phyloP scores from a whole-genome alignment of 176 grass and related monocot species.

The Cocos nucifera region DNA sequence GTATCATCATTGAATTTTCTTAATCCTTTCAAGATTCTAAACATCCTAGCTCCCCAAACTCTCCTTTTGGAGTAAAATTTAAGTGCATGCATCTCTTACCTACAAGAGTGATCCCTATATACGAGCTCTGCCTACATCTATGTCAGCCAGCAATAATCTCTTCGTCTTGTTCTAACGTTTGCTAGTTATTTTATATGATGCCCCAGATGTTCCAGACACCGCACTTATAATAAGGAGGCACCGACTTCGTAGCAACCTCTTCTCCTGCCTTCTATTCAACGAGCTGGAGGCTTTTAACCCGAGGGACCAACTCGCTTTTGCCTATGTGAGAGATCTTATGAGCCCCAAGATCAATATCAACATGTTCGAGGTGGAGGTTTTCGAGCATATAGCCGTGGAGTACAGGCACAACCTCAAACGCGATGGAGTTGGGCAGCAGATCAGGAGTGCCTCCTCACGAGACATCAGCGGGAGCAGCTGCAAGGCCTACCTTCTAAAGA shows the following conservation, averaged over 20 bases:
- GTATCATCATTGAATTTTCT: too few species aligned
- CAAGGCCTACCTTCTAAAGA: conserved; percentile 52
- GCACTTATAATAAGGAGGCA: conserved; percentile 87
- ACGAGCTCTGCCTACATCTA: too few species aligned
- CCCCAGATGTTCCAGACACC: conserved; percentile 81
- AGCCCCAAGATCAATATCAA: conserved; percentile 59
- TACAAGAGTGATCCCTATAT: too few species aligned
- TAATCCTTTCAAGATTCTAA: too few species aligned
- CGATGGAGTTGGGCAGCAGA: not conserved
- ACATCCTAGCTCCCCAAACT: too few species aligned
- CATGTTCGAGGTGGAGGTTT: conserved; percentile 83
- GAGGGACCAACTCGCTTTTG: conserved; percentile 77
- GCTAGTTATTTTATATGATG: not conserved
- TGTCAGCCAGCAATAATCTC: too few species aligned
- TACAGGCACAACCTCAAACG: conserved; percentile 80
- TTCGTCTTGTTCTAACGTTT: too few species aligned
- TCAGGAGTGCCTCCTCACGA: conserved; percentile 36
- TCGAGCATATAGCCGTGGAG: conserved; percentile 73
- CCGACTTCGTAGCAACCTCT: conserved; percentile 44
- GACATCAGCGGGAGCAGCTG: conserved; percentile 57
- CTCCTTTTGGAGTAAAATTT: too few species aligned
- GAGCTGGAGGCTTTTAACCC: conserved; percentile 86
- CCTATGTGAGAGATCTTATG: conserved; percentile 74
- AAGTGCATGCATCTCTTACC: too few species aligned
- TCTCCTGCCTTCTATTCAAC: conserved; percentile 92